phyloP scores from a whole-genome alignment of 148 eudicot species.

The Fallopia convolvulus region DNA sequence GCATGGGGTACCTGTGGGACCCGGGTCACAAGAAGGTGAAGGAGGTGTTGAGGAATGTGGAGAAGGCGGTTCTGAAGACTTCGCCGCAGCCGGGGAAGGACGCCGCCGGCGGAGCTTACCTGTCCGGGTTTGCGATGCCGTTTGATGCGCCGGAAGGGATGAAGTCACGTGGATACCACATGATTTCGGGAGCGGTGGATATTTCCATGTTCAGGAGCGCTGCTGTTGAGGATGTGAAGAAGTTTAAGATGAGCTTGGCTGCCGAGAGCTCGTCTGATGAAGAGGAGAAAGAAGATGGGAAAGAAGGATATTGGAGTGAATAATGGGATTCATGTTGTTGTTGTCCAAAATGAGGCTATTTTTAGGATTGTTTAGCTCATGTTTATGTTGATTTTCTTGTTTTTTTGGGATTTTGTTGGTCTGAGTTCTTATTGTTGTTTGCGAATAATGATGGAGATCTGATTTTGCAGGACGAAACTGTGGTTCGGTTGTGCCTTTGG shows the following conservation, averaged over 20 bases:
- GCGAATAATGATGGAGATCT: neutral
- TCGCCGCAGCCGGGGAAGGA: neutral
- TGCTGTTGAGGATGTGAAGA: constrained; percentile 69
- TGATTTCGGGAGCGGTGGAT: constrained; percentile 79
- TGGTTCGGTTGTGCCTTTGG: neutral
- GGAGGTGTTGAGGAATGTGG: constrained; percentile 42
- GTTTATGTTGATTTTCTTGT: neutral
- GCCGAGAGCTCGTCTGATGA: constrained; percentile 20
- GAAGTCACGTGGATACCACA: constrained; percentile 67
- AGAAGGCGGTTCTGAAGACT: constrained; percentile 42
- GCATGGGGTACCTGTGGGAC: constrained; percentile 84
- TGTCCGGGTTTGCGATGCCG: constrained; percentile 80
- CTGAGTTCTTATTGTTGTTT: neutral
- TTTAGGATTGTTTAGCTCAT: neutral
- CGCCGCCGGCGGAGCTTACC: constrained; percentile 34
- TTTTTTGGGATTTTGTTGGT: neutral
- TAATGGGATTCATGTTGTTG: neutral
- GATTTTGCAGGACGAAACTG: neutral
- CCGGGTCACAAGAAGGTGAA: constrained; percentile 80
- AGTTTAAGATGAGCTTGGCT: constrained; percentile 42
- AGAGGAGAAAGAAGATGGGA: constrained; percentile 27
- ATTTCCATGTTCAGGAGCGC: constrained; percentile 61
- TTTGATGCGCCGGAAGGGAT: constrained; percentile 44
- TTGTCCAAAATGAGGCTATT: constrained; percentile 4
- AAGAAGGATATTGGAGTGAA: constrained; percentile 80